A percentile compares a stretch with the other conserved stretches of the same genome.
phyloP scores from a whole-genome alignment of 805 yeast genomes.

The Kurtzmaniella cleridarum region DNA sequence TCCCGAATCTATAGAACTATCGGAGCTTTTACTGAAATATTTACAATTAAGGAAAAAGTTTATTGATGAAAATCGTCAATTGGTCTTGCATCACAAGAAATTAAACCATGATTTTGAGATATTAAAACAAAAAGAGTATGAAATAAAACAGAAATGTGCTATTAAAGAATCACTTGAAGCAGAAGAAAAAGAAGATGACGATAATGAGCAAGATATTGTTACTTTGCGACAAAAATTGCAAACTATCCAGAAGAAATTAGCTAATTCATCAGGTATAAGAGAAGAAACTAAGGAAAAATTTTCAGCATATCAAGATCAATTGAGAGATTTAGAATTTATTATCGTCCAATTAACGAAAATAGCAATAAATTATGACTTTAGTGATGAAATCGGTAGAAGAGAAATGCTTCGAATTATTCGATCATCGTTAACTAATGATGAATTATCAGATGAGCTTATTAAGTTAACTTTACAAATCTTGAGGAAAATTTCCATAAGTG shows the following conservation, averaged over 20 bases:
- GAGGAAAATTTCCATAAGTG: slow-evolving; percentile 66
- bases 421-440: slow-evolving; percentile 52
- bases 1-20: slow-evolving; percentile 75
- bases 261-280: slow-evolving; percentile 1
- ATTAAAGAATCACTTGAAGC: slow-evolving; percentile 8
- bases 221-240: slow-evolving; percentile 2
- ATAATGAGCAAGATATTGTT: slow-evolving; percentile 6
- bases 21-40: slow-evolving; percentile 53
- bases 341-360: slow-evolving; percentile 66
- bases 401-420: slow-evolving; percentile 50
- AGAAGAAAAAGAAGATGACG: slow-evolving; percentile 9
- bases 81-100: slow-evolving; percentile 15
- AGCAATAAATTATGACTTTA: slow-evolving; percentile 71
- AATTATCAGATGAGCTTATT: slow-evolving; percentile 49
- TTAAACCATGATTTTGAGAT: slow-evolving; percentile 1
- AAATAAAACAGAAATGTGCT: slow-evolving; percentile 8
- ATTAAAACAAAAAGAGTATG: slow-evolving; percentile 9
- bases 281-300: slow-evolving; percentile 17
- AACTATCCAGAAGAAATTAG: slow-evolving; percentile 5
- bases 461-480: slow-evolving; percentile 60
- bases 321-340: slow-evolving; percentile 62
- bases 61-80: slow-evolving; percentile 16
- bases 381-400: slow-evolving; percentile 88
- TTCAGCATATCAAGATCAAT: slow-evolving; percentile 35
- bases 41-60: slow-evolving; percentile 40